These are phyloP conservation scores for Phylloporus arenicola DNA, from an alignment of 768 basidiomycete genomes.

Conservation along the genomic window DNA sequence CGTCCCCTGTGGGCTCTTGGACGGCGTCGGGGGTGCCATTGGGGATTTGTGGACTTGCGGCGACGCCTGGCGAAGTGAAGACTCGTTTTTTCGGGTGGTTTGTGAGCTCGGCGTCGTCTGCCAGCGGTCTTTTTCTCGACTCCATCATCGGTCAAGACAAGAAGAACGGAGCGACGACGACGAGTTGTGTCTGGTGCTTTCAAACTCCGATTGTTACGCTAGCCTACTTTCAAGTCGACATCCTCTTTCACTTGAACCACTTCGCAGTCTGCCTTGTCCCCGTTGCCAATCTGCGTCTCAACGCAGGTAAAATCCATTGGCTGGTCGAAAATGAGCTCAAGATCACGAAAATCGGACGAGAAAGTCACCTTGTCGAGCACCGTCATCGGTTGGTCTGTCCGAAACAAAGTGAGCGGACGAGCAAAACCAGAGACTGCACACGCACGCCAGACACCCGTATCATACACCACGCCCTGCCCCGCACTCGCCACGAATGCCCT, in stretches of 20 bases:
- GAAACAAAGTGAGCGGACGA: conserved; percentile 5
- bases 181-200: conserved; percentile 8
- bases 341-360: background rate
- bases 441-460: conserved; percentile 87
- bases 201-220: conserved; percentile 21
- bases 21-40: conserved; percentile 35
- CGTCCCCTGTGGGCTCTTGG: conserved; percentile 44
- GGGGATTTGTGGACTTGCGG: conserved; percentile 45
- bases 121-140: conserved; percentile 55
- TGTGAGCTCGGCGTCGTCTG: conserved; percentile 44
- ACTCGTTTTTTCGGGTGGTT: conserved; percentile 52
- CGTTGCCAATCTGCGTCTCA: conserved; percentile 88
- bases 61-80: conserved; percentile 36
- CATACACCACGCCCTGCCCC: conserved; percentile 83
- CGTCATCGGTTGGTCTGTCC: conserved; percentile 87
- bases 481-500: conserved; percentile 78
- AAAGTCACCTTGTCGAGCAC: conserved; percentile 60
- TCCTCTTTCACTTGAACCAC: conserved; percentile 49
- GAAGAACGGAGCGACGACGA: background rate
- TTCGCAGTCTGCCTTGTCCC: conserved; percentile 78
- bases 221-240: conserved; percentile 21
- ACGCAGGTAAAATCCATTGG: conserved; percentile 80
- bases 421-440: conserved; percentile 15
- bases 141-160: conserved; percentile 37
- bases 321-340: conserved; percentile 34